Conservation (phyloP, 225 moss, liverwort and hornwort genomes). For the Takakia lepidozioides region DNA sequence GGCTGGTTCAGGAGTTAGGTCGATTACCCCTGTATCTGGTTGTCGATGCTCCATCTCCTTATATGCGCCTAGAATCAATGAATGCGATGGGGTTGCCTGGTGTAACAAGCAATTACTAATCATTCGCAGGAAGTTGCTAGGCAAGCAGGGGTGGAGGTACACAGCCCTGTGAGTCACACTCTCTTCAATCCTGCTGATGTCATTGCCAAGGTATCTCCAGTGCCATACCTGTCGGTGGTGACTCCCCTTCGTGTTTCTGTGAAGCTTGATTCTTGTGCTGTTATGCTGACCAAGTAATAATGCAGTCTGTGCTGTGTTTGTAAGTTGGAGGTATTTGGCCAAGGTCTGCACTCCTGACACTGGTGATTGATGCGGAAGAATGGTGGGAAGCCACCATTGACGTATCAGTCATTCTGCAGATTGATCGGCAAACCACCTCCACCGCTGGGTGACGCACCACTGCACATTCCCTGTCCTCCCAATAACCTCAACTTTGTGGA, state of each 20-base stretch:
- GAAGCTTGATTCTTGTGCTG: too few species aligned
- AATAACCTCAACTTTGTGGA: constrained; percentile 49
- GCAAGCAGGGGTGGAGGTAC: constrained; percentile 50
- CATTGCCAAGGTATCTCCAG: constrained; percentile 38
- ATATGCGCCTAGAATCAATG: too few species aligned
- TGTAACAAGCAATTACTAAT: too few species aligned
- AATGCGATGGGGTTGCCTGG: too few species aligned
- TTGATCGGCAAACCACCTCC: constrained; percentile 58
- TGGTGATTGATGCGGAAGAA: constrained; percentile 37
- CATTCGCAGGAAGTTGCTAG: constrained; percentile 49
- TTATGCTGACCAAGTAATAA: too few species aligned
- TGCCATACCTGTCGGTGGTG: too few species aligned
- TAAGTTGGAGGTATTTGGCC: not conserved
- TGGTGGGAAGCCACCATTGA: constrained; percentile 65
- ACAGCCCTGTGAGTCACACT: constrained; percentile 79
- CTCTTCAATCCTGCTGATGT: constrained; percentile 65
- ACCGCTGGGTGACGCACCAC: constrained; percentile 49
- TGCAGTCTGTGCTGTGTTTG: too few species aligned
- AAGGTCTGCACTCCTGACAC: constrained; percentile 1
- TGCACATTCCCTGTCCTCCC: constrained; percentile 42
- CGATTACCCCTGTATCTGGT: too few species aligned
- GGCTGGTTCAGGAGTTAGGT: too few species aligned
- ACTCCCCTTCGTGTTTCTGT: constrained; percentile 1
- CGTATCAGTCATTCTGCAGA: constrained; percentile 70
- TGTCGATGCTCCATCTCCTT: too few species aligned